These are phyloP conservation scores for Talaromyces sp. DNA, from an alignment of 2,329 filamentous ascomycete species.

Conservation along the genomic window DNA sequence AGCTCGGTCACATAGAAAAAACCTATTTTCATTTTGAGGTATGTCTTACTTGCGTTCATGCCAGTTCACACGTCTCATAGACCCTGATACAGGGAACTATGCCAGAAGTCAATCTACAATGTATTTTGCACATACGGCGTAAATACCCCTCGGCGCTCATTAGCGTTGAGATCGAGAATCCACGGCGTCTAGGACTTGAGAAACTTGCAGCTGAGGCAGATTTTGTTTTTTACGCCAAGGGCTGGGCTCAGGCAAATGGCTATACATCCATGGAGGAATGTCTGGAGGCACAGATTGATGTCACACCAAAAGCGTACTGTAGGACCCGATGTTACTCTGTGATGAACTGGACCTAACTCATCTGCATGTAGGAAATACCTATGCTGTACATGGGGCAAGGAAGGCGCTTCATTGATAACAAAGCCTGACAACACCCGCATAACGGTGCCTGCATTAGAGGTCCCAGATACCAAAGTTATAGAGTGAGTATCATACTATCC, in stretches of 20 bases:
- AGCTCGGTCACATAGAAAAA: slow-evolving; percentile 29
- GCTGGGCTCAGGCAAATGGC: slow-evolving; percentile 57
- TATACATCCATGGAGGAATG: slow-evolving; percentile 49
- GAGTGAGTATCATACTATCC: slow-evolving; percentile 50
- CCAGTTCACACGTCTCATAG: neutral
- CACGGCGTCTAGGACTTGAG: slow-evolving; percentile 54
- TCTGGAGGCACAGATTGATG: slow-evolving; percentile 42
- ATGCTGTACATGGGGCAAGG: slow-evolving; percentile 57
- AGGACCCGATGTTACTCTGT: neutral
- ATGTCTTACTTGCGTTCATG: slow-evolving; percentile 18
- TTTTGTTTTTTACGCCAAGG: slow-evolving; percentile 67
- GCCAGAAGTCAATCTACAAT: slow-evolving; percentile 55
- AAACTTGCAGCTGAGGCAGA: slow-evolving; percentile 59
- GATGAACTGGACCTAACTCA: neutral
- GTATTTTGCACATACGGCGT: slow-evolving; percentile 53
- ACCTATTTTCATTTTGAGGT: slow-evolving; percentile 71
- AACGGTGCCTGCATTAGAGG: slow-evolving; percentile 42
- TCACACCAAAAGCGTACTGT: slow-evolving; percentile 44
- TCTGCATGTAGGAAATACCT: slow-evolving; percentile 39
- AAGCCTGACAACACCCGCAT: slow-evolving; percentile 32
- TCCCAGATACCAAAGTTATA: slow-evolving; percentile 43
- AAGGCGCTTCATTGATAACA: slow-evolving; percentile 48
- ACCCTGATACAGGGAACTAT: slow-evolving; percentile 52
- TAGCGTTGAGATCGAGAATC: slow-evolving; percentile 71
- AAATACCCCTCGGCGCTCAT: slow-evolving; percentile 45